These are phyloP conservation scores for Kalaharituber pfeilii DNA, from an alignment of 2,329 filamentous ascomycete species.

Conservation along the genomic window DNA sequence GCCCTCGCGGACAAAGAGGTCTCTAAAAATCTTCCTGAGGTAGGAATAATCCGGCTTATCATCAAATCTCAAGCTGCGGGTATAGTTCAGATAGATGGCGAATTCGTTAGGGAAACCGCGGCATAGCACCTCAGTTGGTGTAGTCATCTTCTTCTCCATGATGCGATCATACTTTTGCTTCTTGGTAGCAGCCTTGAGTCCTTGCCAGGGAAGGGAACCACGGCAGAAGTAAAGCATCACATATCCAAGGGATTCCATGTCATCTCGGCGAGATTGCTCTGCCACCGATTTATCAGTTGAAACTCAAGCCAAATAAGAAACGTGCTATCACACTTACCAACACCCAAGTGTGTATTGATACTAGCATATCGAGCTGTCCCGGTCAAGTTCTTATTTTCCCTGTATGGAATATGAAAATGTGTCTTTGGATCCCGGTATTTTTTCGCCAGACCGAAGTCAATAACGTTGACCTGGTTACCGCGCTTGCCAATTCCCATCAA, in stretches of 20 bases:
- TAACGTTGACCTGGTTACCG: slow-evolving; percentile 98
- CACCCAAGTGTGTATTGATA: slow-evolving; percentile 96
- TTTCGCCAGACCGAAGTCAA: slow-evolving; percentile 97
- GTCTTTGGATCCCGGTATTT: slow-evolving; percentile 99
- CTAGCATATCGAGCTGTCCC: slow-evolving; percentile 96
- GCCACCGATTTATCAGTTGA: slow-evolving; percentile 4
- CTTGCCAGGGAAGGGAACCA: slow-evolving; percentile 96
- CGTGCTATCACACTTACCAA: slow-evolving; percentile 42
- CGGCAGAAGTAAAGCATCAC: slow-evolving; percentile 99
- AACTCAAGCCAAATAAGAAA: background rate
- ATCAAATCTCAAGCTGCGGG: slow-evolving; percentile 91
- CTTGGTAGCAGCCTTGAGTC: slow-evolving; percentile 94
- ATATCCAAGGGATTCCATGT: slow-evolving; percentile 97
- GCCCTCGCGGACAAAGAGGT: slow-evolving; percentile 93
- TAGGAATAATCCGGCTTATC: slow-evolving; percentile 99
- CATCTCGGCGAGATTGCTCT: slow-evolving; percentile 97
- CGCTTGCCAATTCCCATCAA: slow-evolving; percentile 66
- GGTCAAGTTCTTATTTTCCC: slow-evolving; percentile 99
- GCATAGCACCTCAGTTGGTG: slow-evolving; percentile 93
- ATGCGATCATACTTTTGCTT: slow-evolving; percentile 99
- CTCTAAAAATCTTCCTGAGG: slow-evolving; percentile 98
- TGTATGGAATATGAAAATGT: slow-evolving; percentile 98
- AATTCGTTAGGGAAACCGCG: slow-evolving; percentile 99
- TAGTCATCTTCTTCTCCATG: slow-evolving; percentile 99
- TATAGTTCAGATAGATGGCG: slow-evolving; percentile 99